These are phyloP conservation scores for Acacia crassicarpa DNA, from an alignment of 306 rosid species.

Conservation along the genomic window DNA sequence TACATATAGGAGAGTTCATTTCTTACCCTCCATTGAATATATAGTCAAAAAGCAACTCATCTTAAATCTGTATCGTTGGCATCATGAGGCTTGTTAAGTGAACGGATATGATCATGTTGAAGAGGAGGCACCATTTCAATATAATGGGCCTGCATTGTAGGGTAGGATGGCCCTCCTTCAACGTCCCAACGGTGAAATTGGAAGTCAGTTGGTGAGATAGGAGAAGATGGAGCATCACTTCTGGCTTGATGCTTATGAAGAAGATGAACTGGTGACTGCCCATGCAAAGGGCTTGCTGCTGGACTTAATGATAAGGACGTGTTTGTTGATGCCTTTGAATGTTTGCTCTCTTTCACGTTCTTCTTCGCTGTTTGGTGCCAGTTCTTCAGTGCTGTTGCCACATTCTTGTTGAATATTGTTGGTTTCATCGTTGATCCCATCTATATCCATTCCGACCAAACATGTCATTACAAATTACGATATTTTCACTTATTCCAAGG, in stretches of 20 bases:
- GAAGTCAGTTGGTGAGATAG: not conserved
- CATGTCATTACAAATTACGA: not conserved
- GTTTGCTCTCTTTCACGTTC: conserved; percentile 34
- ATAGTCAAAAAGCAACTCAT: not conserved
- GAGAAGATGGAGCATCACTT: conserved; percentile 40
- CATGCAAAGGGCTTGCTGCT: conserved; percentile 56
- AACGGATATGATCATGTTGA: not conserved
- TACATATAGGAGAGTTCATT: too few relatives aligned
- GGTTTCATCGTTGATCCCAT: conserved; percentile 79
- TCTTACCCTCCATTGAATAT: too few relatives aligned
- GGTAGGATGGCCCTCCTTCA: conserved; percentile 39
- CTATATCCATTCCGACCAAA: conserved; percentile 30
- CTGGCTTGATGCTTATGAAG: conserved; percentile 37
- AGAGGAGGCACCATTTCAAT: conserved; percentile 17
- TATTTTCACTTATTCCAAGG: too few relatives aligned
- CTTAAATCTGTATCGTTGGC: not conserved
- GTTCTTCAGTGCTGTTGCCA: conserved; percentile 54
- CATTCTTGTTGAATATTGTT: conserved; percentile 58
- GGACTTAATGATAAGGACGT: conserved; percentile 54
- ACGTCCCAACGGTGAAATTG: conserved; percentile 25
- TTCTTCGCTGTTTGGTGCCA: conserved; percentile 63
- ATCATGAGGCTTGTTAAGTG: not conserved
- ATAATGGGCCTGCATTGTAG: conserved; percentile 8
- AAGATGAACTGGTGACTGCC: conserved; percentile 74
- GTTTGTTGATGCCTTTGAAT: conserved; percentile 31